These are phyloP conservation scores for Rubus parviflorus DNA, from an alignment of 306 rosid genomes.

Conservation along the genomic window DNA sequence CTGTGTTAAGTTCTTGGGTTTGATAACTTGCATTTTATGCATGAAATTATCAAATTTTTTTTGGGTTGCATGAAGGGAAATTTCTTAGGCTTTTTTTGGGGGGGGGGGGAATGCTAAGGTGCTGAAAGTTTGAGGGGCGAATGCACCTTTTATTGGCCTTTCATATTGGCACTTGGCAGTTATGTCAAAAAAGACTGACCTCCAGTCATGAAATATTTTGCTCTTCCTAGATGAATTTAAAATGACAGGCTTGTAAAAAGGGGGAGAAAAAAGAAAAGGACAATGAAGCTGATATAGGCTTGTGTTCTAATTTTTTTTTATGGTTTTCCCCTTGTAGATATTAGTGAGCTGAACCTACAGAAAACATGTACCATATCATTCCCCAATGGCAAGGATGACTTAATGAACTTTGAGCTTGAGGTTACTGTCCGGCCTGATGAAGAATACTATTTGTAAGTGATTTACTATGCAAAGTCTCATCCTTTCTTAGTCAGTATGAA, in stretches of 20 bases:
- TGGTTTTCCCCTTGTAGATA: constrained; percentile 35
- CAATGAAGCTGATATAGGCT: neutral
- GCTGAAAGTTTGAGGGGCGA: too few species aligned
- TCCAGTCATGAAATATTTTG: neutral
- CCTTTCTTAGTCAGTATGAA: neutral
- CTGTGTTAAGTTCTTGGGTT: too few species aligned
- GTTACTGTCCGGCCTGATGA: constrained; percentile 60
- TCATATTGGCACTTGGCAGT: neutral
- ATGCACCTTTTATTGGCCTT: too few species aligned
- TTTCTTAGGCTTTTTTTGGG: too few species aligned
- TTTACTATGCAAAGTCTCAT: neutral
- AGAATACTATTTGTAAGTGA: constrained; percentile 54
- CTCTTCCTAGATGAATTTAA: neutral
- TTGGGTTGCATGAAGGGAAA: too few species aligned
- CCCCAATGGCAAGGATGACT: constrained; percentile 61
- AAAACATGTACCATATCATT: constrained; percentile 51
- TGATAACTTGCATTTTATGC: neutral
- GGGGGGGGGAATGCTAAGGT: too few species aligned
- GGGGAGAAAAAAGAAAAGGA: too few species aligned
- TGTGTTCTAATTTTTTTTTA: neutral
- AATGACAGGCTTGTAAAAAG: too few species aligned
- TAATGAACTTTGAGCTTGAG: constrained; percentile 68
- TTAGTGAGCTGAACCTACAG: constrained; percentile 54
- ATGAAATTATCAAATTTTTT: neutral
- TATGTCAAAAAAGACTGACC: neutral